Base-by-base conservation (phyloP, 345 rosid genomes). In the Corymbia maculata region DNA sequence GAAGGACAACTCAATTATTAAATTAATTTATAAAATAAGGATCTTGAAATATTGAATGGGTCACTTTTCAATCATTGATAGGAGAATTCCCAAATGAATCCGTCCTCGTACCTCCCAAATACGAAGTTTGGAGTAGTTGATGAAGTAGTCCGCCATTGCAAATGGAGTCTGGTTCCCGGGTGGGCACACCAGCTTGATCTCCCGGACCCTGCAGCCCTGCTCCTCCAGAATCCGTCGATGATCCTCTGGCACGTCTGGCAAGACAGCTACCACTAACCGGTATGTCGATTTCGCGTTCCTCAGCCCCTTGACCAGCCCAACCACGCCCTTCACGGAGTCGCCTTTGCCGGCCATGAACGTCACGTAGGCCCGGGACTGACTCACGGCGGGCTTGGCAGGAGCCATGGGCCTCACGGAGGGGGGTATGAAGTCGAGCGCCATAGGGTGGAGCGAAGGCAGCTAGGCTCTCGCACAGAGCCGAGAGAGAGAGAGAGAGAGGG, bases 311-410 rank as follows among this genome's bases (percentile, higher is more conserved):
- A 28, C 64, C 6, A 24, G 28, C n/a, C 64, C 28, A n/a, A 57
- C 13, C 64, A 22, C 64, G 9, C 64, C 64, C 64, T 57, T 57
- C 28, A 57, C 0, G 3, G 22, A 0, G 13, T 57, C 28, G 12
- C 2, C 64, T 1, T 57, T 1, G 64, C 28, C 13, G 0, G 64
- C 1, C 1, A 57, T 5, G 64, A 57, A 22, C 0, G 28, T 57
- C n/a, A 57, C n/a, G 3, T 1, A 57, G n/a, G 64, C 64, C 0
- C n/a, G 1, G 0, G 64, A 9, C 26, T 16, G 0, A 51, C 16
- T 51, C 0, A 16, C 2, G 52, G 52, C 3, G 10, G 51, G 51
- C 51, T 49, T 49, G 51, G 52, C 16, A 14, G 4, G 0, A 5
- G 64, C n/a, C 64, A 57, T 5, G 52, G 52, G 52, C 16, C 13